Conservation (phyloP, 2,329 filamentous ascomycete species). For the Hypomyces rosellus region DNA sequence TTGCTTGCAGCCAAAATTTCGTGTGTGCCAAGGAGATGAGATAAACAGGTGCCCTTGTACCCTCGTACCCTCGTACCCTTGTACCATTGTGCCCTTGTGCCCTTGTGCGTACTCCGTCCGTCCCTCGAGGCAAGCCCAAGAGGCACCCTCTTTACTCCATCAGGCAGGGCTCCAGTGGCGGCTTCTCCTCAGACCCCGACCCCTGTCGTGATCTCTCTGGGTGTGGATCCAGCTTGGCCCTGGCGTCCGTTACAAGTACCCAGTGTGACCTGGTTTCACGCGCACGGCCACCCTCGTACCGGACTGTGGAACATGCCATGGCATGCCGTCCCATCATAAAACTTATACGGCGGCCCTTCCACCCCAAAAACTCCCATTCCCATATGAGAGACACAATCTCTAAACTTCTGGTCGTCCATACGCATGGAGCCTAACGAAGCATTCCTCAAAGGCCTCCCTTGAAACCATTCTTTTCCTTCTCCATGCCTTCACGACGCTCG, state of each 20-base stretch:
- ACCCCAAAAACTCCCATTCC: not conserved
- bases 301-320: conserved; percentile 12
- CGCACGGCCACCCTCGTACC: conserved; percentile 7
- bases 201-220: conserved; percentile 2
- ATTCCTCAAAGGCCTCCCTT: conserved; percentile 10
- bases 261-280: conserved; percentile 1
- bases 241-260: conserved; percentile 8
- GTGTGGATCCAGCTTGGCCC: conserved; percentile 3
- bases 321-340: not conserved
- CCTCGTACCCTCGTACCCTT: too few relatives aligned
- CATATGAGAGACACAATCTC: not conserved
- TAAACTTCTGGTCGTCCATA: not conserved
- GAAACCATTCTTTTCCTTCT: not conserved
- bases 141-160: too few relatives aligned
- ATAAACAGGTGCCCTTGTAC: too few relatives aligned
- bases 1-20: not conserved
- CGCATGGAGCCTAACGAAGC: conserved; percentile 7
- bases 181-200: not conserved
- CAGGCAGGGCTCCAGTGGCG: not conserved
- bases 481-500: conserved; percentile 3
- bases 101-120: not conserved
- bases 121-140: not conserved
- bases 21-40: not conserved
- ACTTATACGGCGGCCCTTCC: conserved; percentile 3
- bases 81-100: too few relatives aligned